Percentiles rank a stretch among this genome's conserved stretches.
Conservation (phyloP, 2,329 filamentous ascomycete genomes). For the Fusarium sublunatum region DNA sequence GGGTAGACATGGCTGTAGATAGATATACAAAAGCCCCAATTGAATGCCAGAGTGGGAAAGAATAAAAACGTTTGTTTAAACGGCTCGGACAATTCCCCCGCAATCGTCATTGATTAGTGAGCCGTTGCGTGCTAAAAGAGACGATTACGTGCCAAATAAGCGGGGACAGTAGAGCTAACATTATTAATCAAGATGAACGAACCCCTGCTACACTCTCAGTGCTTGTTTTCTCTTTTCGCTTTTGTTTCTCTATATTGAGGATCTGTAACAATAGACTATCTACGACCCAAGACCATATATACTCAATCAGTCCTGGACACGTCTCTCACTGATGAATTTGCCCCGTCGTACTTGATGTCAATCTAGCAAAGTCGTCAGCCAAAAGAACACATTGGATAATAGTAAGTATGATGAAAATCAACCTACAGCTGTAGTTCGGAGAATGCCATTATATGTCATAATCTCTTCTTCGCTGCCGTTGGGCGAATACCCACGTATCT, state of each 20-base stretch:
- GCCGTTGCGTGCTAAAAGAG: background rate
- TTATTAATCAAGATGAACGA: conserved; percentile 18
- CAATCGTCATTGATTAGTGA: conserved; percentile 17
- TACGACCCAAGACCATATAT: too few species aligned
- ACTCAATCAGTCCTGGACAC: background rate
- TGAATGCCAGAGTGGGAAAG: background rate
- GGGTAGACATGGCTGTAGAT: background rate
- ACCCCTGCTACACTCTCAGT: too few species aligned
- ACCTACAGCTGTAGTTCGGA: conserved; percentile 37
- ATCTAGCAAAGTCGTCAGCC: background rate
- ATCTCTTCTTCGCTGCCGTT: conserved; percentile 44
- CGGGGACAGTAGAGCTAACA: conserved; percentile 2
- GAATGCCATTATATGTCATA: conserved; percentile 43
- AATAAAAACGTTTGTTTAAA: background rate
- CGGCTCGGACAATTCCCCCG: background rate
- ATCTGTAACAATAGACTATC: background rate
- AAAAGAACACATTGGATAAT: background rate
- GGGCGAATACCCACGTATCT: conserved; percentile 36
- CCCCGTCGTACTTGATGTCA: background rate
- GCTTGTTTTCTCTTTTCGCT: too few species aligned
- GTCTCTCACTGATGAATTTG: background rate
- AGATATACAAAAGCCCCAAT: background rate
- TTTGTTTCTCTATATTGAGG: too few species aligned
- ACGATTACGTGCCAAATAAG: conserved; percentile 11
- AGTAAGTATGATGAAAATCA: background rate